A percentile compares a stretch with the other conserved stretches of the same genome.
These are phyloP conservation scores for Daldinia concentrica DNA, from an alignment of 495 filamentous ascomycete species.

Conservation along the genomic window DNA sequence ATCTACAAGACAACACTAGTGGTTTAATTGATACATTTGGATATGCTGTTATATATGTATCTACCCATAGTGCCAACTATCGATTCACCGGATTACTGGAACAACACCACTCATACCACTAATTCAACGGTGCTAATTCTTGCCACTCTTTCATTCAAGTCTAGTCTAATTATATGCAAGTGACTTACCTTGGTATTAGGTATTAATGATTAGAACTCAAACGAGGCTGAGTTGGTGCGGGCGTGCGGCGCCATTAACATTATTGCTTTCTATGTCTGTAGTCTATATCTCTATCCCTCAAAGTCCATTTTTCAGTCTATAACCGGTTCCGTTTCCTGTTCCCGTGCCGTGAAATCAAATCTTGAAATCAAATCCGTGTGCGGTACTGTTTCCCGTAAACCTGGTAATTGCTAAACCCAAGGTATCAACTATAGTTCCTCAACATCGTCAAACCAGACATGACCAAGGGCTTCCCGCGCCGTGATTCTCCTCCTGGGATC, in stretches of 20 bases:
- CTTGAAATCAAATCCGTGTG: constrained; percentile 11
- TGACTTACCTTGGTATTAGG: background rate
- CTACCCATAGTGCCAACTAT: background rate
- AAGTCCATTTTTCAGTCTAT: constrained; percentile 32
- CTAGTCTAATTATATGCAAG: background rate
- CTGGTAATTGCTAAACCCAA: constrained; percentile 8
- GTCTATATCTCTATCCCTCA: constrained; percentile 35
- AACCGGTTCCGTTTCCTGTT: constrained; percentile 2
- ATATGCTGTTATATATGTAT: too few relatives aligned
- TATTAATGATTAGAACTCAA: background rate
- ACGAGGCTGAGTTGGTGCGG: background rate
- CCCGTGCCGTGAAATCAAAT: constrained; percentile 12
- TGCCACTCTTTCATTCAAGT: background rate
- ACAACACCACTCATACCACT: background rate
- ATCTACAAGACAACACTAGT: too few relatives aligned
- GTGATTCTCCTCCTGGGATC: constrained; percentile 48
- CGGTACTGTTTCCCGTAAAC: constrained; percentile 7
- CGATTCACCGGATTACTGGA: background rate
- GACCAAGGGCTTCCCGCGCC: constrained; percentile 46
- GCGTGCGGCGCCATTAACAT: constrained; percentile 27
- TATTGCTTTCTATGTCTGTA: constrained; percentile 28
- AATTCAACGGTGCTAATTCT: background rate
- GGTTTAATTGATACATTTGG: too few relatives aligned
- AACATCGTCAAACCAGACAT: constrained; percentile 47
- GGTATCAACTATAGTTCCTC: constrained; percentile 26